Conservation (phyloP, 2,329 filamentous ascomycete genomes). For the Scytalidium lignicola region DNA sequence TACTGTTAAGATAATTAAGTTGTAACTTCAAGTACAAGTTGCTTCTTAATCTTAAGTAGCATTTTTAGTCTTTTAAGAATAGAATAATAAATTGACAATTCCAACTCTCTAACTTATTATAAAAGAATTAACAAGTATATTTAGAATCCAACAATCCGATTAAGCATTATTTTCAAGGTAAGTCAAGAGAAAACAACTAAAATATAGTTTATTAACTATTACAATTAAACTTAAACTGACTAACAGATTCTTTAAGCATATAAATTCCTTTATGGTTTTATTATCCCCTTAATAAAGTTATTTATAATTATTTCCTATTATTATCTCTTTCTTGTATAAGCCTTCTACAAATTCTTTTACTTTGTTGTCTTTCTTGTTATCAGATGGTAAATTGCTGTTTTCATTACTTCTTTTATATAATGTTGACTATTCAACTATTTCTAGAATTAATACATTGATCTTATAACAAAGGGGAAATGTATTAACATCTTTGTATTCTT, state of each 20-base stretch:
- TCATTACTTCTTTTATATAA: slow-evolving; percentile 3
- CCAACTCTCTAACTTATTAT: neutral
- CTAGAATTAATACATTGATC: neutral
- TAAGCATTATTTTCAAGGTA: neutral
- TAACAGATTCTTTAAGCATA: slow-evolving; percentile 1
- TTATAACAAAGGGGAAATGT: neutral
- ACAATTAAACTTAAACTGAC: neutral
- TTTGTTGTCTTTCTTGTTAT: slow-evolving; percentile 3
- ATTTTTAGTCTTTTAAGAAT: neutral
- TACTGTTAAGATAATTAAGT: too few species aligned
- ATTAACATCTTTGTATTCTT: neutral
- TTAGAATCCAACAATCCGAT: neutral
- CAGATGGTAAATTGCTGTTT: slow-evolving; percentile 3
- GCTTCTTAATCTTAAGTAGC: neutral
- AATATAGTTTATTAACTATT: too few species aligned
- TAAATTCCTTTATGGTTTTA: slow-evolving; percentile 3
- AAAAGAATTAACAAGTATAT: neutral
- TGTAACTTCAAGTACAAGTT: neutral
- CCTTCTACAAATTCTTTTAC: neutral
- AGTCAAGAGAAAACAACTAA: too few species aligned
- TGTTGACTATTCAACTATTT: slow-evolving; percentile 1
- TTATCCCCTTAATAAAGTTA: slow-evolving; percentile 5
- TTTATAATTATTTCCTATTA: slow-evolving; percentile 8
- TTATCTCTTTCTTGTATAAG: slow-evolving; percentile 3
- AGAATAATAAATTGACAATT: neutral